These are phyloP conservation scores for Emmonsiellopsis sp. DNA, from an alignment of 2,329 filamentous ascomycete genomes.

Conservation along the genomic window DNA sequence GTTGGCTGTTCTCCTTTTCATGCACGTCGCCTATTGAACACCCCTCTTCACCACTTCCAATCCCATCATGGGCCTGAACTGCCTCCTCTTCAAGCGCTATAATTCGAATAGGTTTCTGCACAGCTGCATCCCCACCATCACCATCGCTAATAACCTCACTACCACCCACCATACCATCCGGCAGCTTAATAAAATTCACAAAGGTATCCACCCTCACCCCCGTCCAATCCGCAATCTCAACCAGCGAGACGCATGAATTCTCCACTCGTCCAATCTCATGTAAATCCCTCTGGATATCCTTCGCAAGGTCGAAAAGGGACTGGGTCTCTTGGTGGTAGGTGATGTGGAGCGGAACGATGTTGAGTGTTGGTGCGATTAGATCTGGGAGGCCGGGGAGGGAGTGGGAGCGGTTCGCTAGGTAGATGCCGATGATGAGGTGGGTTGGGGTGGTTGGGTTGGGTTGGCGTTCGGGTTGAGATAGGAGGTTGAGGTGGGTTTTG, in stretches of 20 bases:
- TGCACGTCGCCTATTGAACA: neutral
- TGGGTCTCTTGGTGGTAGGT: conserved; percentile 12
- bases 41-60: neutral
- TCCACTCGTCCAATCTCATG: conserved; percentile 47
- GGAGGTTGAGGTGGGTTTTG: conserved; percentile 4
- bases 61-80: neutral
- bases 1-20: neutral
- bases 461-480: too few species aligned
- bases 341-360: conserved; percentile 64
- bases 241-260: conserved; percentile 53
- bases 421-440: conserved; percentile 62
- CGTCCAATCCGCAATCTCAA: conserved; percentile 67
- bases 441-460: neutral
- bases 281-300: conserved; percentile 58
- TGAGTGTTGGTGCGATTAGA: conserved; percentile 61
- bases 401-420: conserved; percentile 66
- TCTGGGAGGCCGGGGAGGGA: conserved; percentile 41
- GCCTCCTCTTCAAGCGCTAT: conserved; percentile 2
- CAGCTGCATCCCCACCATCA: neutral
- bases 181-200: conserved; percentile 68
- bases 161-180: conserved; percentile 20
- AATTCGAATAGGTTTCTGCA: conserved; percentile 1
- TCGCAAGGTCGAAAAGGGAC: conserved; percentile 44
- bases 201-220: conserved; percentile 60
- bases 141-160: neutral